A percentile compares a stretch with the other conserved stretches of the same genome.
These are phyloP conservation scores for Penicillium sp. DNA, from an alignment of 2,329 filamentous ascomycete genomes.

Conservation along the genomic window DNA sequence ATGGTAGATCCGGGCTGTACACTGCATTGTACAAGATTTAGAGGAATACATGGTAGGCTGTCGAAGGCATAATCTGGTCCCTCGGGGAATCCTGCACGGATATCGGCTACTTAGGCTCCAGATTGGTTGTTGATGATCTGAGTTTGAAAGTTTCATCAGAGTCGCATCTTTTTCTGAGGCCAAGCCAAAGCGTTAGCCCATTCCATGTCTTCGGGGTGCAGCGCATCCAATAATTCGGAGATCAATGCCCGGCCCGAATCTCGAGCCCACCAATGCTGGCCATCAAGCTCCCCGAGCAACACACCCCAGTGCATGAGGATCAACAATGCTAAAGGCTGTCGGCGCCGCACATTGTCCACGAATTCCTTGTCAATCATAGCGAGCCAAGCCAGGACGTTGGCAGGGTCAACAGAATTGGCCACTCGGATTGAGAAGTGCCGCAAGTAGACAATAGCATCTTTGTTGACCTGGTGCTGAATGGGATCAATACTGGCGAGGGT, in stretches of 20 bases:
- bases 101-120: background rate
- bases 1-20: no score
- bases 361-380: conserved; percentile 35
- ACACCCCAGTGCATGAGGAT: conserved; percentile 40
- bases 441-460: conserved; percentile 30
- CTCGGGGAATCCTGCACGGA: background rate
- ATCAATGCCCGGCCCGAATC: conserved; percentile 33
- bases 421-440: conserved; percentile 31
- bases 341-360: conserved; percentile 28
- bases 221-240: conserved; percentile 25
- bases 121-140: background rate
- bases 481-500: conserved; percentile 24
- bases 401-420: conserved; percentile 24
- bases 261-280: conserved; percentile 36
- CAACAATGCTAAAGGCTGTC: conserved; percentile 32
- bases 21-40: no score
- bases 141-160: conserved; percentile 15
- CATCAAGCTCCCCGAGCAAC: conserved; percentile 32
- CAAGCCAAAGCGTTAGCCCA: conserved; percentile 32
- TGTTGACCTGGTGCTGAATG: conserved; percentile 31
- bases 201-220: conserved; percentile 20
- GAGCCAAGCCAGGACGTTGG: conserved; percentile 36
- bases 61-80: no score
- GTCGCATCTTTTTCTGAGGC: conserved; percentile 30
- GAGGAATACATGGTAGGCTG: background rate